phyloP scores from a whole-genome alignment of 352 stramenopile species.

The Globisporangium canariense region DNA sequence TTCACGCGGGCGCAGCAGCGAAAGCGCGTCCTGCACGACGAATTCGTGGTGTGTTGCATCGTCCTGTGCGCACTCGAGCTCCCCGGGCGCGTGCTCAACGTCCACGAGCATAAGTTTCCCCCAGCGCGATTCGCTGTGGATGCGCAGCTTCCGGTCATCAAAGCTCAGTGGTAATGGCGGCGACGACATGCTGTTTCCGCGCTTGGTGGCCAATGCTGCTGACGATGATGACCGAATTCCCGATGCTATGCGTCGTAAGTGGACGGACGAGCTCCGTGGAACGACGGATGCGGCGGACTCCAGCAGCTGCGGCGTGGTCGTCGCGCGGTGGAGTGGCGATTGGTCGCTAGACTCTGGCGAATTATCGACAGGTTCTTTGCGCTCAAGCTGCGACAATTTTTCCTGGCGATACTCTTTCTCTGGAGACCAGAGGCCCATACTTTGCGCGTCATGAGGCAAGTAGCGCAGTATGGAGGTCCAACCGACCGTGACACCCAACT shows the following conservation, averaged over 20 bases:
- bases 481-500: not conserved
- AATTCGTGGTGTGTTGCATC: no score
- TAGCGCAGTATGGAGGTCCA: not conserved
- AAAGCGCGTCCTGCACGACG: no score
- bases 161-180: not conserved
- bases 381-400: not conserved
- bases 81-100: no score
- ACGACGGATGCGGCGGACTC: not conserved
- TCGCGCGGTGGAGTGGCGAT: no score
- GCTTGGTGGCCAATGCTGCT: not conserved
- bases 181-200: no score
- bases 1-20: no score
- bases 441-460: not conserved
- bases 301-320: not conserved
- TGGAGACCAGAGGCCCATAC: not conserved
- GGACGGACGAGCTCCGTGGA: no score
- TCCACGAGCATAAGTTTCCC: conserved; percentile 19
- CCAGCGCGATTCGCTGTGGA: conserved; percentile 20
- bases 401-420: not conserved
- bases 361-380: not conserved
- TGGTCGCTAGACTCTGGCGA: not conserved
- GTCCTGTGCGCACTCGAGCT: no score
- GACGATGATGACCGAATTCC: no score
- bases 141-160: conserved; percentile 8
- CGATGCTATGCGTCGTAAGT: no score